phyloP scores from a whole-genome alignment of 129 eudicot genomes.

The Flaveria bidentis region DNA sequence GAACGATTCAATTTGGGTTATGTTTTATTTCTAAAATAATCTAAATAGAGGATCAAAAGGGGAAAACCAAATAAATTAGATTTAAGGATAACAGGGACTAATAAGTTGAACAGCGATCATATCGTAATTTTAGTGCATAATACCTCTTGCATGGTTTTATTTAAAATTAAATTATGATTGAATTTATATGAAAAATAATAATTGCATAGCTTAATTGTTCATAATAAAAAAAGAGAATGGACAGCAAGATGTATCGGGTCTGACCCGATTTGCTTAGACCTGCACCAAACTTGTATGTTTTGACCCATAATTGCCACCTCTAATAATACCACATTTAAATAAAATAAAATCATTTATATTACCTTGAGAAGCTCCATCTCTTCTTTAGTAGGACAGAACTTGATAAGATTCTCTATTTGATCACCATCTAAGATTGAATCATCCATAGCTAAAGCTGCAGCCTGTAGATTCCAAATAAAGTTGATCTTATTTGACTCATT shows the following conservation, averaged over 20 bases:
- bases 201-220: neutral
- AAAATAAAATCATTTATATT: slow-evolving; percentile 2
- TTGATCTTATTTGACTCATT: slow-evolving; percentile 18
- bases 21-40: neutral
- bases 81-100: neutral
- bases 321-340: neutral
- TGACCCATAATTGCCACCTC: neutral
- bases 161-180: neutral
- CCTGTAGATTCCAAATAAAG: slow-evolving; percentile 42
- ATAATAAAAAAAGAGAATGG: neutral
- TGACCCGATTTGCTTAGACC: neutral
- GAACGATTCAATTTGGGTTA: neutral
- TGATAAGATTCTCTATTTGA: slow-evolving; percentile 87
- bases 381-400: slow-evolving; percentile 83
- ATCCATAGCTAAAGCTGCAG: slow-evolving; percentile 88
- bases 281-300: neutral
- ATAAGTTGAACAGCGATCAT: neutral
- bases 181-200: neutral
- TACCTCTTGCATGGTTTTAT: neutral
- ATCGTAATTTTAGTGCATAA: neutral
- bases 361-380: slow-evolving; percentile 94
- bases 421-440: slow-evolving; percentile 80
- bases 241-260: neutral
- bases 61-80: neutral
- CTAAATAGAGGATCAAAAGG: neutral